These are phyloP conservation scores for Massarina eburnea DNA, from an alignment of 2,329 filamentous ascomycete species.

Conservation along the genomic window DNA sequence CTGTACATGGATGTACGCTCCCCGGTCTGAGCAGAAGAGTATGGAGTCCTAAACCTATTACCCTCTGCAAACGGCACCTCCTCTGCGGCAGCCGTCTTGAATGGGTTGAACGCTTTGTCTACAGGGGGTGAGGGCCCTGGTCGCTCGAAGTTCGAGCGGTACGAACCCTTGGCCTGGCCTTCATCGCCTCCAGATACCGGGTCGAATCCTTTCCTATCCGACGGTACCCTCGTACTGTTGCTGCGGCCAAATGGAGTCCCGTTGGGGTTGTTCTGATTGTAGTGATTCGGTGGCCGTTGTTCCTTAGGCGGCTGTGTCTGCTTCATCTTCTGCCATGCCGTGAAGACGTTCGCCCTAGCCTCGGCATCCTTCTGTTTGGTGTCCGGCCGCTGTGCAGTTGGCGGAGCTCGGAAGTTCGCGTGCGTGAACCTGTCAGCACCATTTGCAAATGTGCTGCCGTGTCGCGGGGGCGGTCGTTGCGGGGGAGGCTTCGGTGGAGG, in stretches of 20 bases:
- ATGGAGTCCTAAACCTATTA: slow-evolving; percentile 56
- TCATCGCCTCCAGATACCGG: slow-evolving; percentile 64
- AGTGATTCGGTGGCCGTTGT: slow-evolving; percentile 15
- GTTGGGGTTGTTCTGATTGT: slow-evolving; percentile 35
- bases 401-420: slow-evolving; percentile 44
- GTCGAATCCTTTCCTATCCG: slow-evolving; percentile 59
- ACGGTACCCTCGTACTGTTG: slow-evolving; percentile 48
- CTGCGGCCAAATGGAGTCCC: slow-evolving; percentile 43
- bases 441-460: slow-evolving; percentile 32
- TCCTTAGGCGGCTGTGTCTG: slow-evolving; percentile 33
- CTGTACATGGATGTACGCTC: slow-evolving; percentile 60
- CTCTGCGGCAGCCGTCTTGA: slow-evolving; percentile 29
- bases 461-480: slow-evolving; percentile 27
- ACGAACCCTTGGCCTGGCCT: slow-evolving; percentile 57
- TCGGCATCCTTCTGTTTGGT: slow-evolving; percentile 40
- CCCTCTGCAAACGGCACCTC: slow-evolving; percentile 47
- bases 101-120: slow-evolving; percentile 43
- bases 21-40: slow-evolving; percentile 53
- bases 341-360: slow-evolving; percentile 48
- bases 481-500: slow-evolving; percentile 27
- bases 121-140: slow-evolving; percentile 40
- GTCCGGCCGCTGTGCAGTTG: slow-evolving; percentile 34
- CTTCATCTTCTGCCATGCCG: slow-evolving; percentile 55
- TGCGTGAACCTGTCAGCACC: slow-evolving; percentile 49
- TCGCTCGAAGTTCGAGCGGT: slow-evolving; percentile 40